Evolutionary conservation across 305 asterid species (phyloP), one percentile per base, ranked within the genome.

Genomic region (Fraxinus ornus): DNA sequence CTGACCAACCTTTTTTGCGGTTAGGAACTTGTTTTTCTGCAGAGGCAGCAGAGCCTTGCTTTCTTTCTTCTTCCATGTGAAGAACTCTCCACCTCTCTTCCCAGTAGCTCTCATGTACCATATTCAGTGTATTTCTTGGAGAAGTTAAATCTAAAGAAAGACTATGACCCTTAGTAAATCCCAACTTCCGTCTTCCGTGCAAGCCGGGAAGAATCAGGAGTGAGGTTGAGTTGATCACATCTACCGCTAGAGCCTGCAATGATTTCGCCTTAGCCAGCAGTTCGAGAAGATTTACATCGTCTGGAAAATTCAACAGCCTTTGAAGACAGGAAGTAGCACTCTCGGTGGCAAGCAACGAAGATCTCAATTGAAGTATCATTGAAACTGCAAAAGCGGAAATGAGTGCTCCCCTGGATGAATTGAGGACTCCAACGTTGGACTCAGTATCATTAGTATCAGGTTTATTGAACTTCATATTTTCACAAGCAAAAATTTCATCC

Each of bases 81-180:
- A 94, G 33, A 86, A 87, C 97, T 85, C 96, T 92, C 98, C 99
- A 96, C 79, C 91, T 91, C 84, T 94, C 98, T 86, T 96, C 99
- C 99, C 99, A 96, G 87, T 96, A 96, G 91, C 95, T 96, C 79
- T 93, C 95, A 19, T 89, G 94, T 49, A 90, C 89, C 77, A 87
- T 80, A 75, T 78, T 88, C 78, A 84, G 85, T 37, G 95, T 97
- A 78, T 91, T 91, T 83, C 83, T 87, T 3, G 97, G 97, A 87
- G 94, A 90, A 76, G 86, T 84, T 76, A 86, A 83, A 89, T 92
- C 98, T 10, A 89, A 81, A 41, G 94, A 89, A 79, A 86, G 89
- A 81, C 89, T 92, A 83, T 91, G 97, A 60, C 92, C 92, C 80
- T 94, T 89, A 60, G 83, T 68, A 78, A 75, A 80, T 64, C 75